These are phyloP conservation scores for Trichoderma gracile DNA, from an alignment of 2,329 filamentous ascomycete species.

Conservation along the genomic window DNA sequence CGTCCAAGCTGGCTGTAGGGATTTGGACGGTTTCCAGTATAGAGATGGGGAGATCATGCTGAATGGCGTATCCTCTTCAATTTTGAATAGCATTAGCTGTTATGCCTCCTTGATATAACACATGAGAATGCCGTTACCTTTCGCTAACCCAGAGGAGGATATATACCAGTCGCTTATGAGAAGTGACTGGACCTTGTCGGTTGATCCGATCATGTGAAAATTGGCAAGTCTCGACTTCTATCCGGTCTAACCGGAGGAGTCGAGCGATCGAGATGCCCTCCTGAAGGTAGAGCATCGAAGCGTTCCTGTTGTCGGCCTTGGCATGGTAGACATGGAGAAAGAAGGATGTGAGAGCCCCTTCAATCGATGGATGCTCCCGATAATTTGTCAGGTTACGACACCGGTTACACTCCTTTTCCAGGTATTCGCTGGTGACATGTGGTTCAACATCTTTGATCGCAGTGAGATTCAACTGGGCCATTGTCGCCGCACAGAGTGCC, in stretches of 20 bases:
- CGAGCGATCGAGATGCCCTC: constrained; percentile 24
- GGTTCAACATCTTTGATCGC: neutral
- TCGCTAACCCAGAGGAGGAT: constrained; percentile 24
- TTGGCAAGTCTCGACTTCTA: constrained; percentile 2
- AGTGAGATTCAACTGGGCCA: constrained; percentile 20
- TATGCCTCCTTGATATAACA: neutral
- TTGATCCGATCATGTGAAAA: neutral
- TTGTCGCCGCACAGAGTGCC: constrained; percentile 21
- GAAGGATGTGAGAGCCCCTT: constrained; percentile 20
- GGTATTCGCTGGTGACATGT: constrained; percentile 13
- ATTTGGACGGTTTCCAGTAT: constrained; percentile 11
- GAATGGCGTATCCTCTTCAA: constrained; percentile 19
- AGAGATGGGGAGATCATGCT: constrained; percentile 20
- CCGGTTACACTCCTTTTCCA: constrained; percentile 21
- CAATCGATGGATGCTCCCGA: constrained; percentile 18
- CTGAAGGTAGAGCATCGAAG: constrained; percentile 21
- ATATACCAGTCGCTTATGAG: constrained; percentile 16
- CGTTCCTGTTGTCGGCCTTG: constrained; percentile 21
- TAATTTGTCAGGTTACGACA: constrained; percentile 15
- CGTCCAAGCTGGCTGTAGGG: constrained; percentile 1
- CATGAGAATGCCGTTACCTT: constrained; percentile 1
- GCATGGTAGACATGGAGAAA: constrained; percentile 25
- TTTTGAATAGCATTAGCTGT: neutral
- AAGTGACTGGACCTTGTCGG: neutral
- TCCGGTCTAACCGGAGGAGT: constrained; percentile 12